phyloP scores from a whole-genome alignment of 116 monocot genomes.

The Posidonia oceanica region DNA sequence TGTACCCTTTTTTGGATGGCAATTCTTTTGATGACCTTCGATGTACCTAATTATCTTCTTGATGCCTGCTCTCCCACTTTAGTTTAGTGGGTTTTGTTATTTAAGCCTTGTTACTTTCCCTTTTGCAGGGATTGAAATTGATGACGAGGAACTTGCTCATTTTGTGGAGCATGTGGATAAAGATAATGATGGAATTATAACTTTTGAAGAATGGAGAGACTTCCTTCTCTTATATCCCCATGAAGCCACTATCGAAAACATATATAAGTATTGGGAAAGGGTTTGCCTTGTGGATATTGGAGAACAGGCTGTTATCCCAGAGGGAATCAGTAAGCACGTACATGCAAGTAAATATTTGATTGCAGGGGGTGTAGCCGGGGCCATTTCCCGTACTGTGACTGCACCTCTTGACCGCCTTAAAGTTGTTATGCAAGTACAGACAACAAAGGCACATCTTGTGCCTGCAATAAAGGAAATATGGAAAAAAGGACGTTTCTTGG shows the following conservation, averaged over 20 bases:
- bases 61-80: not conserved
- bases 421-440: conserved; percentile 60
- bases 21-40: not conserved
- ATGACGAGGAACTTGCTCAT: conserved; percentile 51
- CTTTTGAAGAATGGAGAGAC: conserved; percentile 72
- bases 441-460: conserved; percentile 14
- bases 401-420: conserved; percentile 69
- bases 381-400: conserved; percentile 54
- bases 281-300: conserved; percentile 68
- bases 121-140: conserved; percentile 52
- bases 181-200: conserved; percentile 66
- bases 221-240: conserved; percentile 63
- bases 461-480: conserved; percentile 47
- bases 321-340: conserved; percentile 55
- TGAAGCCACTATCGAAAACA: conserved; percentile 52
- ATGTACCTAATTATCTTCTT: not conserved
- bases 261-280: conserved; percentile 61
- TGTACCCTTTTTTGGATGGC: not conserved
- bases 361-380: conserved; percentile 62
- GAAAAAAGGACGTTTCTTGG: conserved; percentile 34
- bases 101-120: not conserved
- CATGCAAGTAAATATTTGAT: conserved; percentile 51
- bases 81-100: not conserved
- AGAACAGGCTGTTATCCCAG: conserved; percentile 62
- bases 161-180: conserved; percentile 72